phyloP scores from a whole-genome alignment of 352 stramenopile genomes.

The Pythium dissotocum region DNA sequence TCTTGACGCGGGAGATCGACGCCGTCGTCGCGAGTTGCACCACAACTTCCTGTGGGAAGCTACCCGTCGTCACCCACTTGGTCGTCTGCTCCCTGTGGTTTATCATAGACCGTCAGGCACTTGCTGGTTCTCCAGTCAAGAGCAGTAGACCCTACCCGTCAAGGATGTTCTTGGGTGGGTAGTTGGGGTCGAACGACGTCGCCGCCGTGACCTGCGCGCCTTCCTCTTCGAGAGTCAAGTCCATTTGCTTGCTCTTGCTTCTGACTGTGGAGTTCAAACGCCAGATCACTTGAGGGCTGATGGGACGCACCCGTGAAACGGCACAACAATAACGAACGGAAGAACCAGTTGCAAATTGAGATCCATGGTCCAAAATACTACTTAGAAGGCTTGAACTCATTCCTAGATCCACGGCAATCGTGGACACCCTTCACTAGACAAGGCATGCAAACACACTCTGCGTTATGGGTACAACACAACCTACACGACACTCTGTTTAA shows the following conservation, averaged over 20 bases:
- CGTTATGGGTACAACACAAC: background rate
- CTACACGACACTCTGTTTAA: background rate
- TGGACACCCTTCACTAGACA: background rate
- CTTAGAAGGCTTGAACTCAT: background rate
- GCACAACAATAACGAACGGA: background rate
- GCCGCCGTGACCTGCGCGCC: conserved; percentile 78
- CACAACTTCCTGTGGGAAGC: conserved; percentile 80
- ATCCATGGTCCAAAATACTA: background rate
- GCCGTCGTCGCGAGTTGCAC: conserved; percentile 77
- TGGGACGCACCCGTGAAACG: background rate
- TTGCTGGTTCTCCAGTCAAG: background rate
- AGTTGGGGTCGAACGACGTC: conserved; percentile 74
- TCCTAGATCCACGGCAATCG: background rate
- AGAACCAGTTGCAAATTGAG: background rate
- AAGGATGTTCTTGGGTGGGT: conserved; percentile 74
- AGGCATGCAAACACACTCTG: background rate
- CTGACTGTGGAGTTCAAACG: background rate
- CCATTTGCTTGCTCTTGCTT: conserved; percentile 38
- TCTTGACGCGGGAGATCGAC: conserved; percentile 77
- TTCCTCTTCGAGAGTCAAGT: conserved; percentile 81
- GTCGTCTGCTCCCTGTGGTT: conserved; percentile 62
- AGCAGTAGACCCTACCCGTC: conserved; percentile 49
- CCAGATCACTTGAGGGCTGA: background rate
- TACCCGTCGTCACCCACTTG: conserved; percentile 84
- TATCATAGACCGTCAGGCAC: background rate